Evolutionary conservation across 2,329 filamentous ascomycete genomes (phyloP).

Genomic region (Aspergillus amoenus): DNA sequence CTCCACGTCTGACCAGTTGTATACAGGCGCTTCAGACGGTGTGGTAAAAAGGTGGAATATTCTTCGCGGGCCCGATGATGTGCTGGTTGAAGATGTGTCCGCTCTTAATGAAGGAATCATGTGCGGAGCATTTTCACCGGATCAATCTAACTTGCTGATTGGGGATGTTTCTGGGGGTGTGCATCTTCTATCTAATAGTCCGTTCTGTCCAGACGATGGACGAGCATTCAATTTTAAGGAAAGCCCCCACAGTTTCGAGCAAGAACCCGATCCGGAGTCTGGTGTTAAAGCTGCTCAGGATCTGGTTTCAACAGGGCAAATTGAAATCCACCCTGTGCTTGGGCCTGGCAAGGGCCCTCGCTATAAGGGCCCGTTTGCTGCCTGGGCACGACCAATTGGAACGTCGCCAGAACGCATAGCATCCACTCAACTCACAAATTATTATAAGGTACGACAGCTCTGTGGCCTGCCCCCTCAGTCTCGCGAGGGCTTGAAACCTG

Average conservation of each 20-base stretch:
- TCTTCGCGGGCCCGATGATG: slow-evolving; percentile 51
- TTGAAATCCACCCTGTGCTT: slow-evolving; percentile 35
- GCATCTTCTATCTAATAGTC: slow-evolving; percentile 48
- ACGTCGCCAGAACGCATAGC: slow-evolving; percentile 23
- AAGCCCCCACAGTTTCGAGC: not conserved
- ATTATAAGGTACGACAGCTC: slow-evolving; percentile 33
- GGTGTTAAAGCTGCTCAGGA: slow-evolving; percentile 27
- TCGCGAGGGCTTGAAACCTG: slow-evolving; percentile 22
- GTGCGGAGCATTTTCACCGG: slow-evolving; percentile 57
- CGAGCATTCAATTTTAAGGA: slow-evolving; percentile 17
- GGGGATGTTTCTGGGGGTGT: slow-evolving; percentile 58
- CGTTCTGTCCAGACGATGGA: slow-evolving; percentile 23
- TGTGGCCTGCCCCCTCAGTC: slow-evolving; percentile 22
- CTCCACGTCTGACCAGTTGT: slow-evolving; percentile 51
- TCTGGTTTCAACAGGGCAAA: slow-evolving; percentile 33
- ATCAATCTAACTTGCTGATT: slow-evolving; percentile 55
- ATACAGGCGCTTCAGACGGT: slow-evolving; percentile 62
- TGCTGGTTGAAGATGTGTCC: slow-evolving; percentile 52
- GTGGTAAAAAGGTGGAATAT: slow-evolving; percentile 62
- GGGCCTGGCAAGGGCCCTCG: slow-evolving; percentile 42
- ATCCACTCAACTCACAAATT: slow-evolving; percentile 23
- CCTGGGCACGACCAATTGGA: slow-evolving; percentile 36
- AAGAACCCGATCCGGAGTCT: slow-evolving; percentile 21
- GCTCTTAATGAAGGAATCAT: slow-evolving; percentile 55
- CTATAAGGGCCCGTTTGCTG: slow-evolving; percentile 43